phyloP scores from a whole-genome alignment of 352 stramenopile genomes.

The Phytophthora lateralis region DNA sequence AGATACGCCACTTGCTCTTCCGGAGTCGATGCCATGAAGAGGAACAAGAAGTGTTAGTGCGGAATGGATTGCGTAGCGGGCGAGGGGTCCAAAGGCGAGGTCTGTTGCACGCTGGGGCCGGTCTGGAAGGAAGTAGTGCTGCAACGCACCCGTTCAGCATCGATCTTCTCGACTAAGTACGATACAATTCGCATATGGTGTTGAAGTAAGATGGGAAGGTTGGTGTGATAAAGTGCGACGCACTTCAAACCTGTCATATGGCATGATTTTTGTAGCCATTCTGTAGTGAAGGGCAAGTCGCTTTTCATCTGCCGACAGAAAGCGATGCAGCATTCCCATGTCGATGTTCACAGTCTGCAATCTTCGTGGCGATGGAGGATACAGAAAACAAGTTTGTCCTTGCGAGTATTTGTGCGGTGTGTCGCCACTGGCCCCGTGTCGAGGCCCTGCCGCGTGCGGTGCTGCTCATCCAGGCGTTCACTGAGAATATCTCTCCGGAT shows the following conservation, averaged over 20 bases:
- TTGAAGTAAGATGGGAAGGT: slow-evolving; percentile 8
- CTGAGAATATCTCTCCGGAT: neutral
- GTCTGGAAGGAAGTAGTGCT: slow-evolving; percentile 6
- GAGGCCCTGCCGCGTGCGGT: slow-evolving; percentile 8
- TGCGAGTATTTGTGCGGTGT: slow-evolving; percentile 12
- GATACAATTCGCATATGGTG: slow-evolving; percentile 11
- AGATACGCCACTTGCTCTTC: slow-evolving; percentile 60
- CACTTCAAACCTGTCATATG: slow-evolving; percentile 15
- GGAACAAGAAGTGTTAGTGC: neutral
- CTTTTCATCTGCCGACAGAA: neutral
- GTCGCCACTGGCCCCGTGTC: neutral
- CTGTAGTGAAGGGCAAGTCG: slow-evolving; percentile 1
- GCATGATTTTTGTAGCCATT: slow-evolving; percentile 8
- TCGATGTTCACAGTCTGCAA: neutral
- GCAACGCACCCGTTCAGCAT: slow-evolving; percentile 19
- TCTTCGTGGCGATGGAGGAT: neutral
- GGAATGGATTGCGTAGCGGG: neutral
- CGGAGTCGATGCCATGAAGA: neutral
- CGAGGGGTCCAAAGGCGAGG: no score
- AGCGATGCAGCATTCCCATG: neutral
- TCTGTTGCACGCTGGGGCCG: no score
- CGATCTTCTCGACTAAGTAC: slow-evolving; percentile 18
- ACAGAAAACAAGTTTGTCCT: neutral
- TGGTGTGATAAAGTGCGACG: neutral
- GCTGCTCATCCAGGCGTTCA: slow-evolving; percentile 9